Evolutionary conservation across 73 alveolate genomes (phyloP), one percentile per base, ranked within the genome.

Genomic region (Paraurostyla sp.): DNA sequence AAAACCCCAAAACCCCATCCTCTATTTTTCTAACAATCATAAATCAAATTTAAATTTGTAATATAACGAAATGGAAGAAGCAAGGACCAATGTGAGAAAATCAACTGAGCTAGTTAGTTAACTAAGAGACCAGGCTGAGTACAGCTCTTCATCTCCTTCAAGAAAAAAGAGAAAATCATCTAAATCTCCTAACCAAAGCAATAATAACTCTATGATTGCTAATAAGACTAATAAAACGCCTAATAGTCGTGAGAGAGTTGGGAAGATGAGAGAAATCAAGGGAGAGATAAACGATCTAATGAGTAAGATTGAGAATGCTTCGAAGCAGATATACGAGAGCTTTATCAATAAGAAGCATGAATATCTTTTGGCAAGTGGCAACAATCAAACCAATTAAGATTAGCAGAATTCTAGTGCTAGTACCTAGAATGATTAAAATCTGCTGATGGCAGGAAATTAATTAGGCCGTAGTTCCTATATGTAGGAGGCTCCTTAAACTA

Each of bases 231-330:
- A 22, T n/a, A 65, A 65, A 35, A 65, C 82, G 22, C 82, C 82
- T 35, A 40, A 56, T 15, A 65, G 82, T 38, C 9, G 82, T 16
- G 82, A 65, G 41, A 65, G 82, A 38, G 82, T 65, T 38, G 58
- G 82, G 6, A 65, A 65, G 41, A 65, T 65, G 82, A 33, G 82
- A 65, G 82, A 65, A 22, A 65, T 65, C 18, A 65, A 65, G 36
- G 82, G 82, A 1, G 82, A 65, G 42, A 65, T 65, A 33, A 65
- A 58, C 41, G 82, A 65, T 6, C 25, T 65, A 6, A 65, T 65
- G 82, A 22, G 41, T 65, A 65, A 65, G 41, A 65, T 65, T 18
- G 82, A 65, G 41, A 65, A 65, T 65, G 82, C 82, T 13, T 65
- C 82, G 16, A 65, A 65, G 38, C 25, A 65, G 41, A 65, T 65